Conservation (phyloP, 345 rosid species). For the Aethionema arabicum region DNA sequence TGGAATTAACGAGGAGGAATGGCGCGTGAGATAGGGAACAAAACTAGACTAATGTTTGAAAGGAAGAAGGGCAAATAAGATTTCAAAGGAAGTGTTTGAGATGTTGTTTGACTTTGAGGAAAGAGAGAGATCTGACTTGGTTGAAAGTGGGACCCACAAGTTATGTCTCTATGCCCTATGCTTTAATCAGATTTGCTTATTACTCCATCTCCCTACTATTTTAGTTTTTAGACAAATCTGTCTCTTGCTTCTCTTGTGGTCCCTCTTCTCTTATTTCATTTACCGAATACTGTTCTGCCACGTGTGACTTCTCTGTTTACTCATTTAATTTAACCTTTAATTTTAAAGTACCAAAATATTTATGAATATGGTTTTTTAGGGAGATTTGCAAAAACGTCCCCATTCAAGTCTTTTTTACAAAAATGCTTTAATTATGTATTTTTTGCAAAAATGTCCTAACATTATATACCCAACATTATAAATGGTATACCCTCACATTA, state of each 20-base stretch:
- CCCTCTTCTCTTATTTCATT: constrained; percentile 20
- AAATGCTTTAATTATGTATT: too few species aligned
- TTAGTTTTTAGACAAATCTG: constrained; percentile 33
- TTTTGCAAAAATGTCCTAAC: too few species aligned
- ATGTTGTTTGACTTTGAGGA: constrained; percentile 38
- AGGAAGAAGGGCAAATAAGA: neutral
- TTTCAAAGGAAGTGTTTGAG: constrained; percentile 27
- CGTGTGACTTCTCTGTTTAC: constrained; percentile 8
- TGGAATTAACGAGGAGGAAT: neutral
- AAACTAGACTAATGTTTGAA: neutral
- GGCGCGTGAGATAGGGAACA: constrained; percentile 19
- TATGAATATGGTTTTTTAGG: neutral
- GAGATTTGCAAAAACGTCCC: too few species aligned
- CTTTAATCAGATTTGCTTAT: constrained; percentile 33
- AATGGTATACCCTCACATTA: too few species aligned
- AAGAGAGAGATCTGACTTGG: constrained; percentile 20
- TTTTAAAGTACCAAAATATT: constrained; percentile 14
- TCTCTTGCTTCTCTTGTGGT: constrained; percentile 30
- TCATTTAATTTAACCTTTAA: constrained; percentile 1
- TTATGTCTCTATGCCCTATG: neutral
- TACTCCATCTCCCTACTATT: neutral
- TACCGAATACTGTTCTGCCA: constrained; percentile 30
- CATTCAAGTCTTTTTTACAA: too few species aligned
- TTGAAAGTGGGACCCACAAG: constrained; percentile 26
- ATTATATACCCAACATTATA: too few species aligned